Evolutionary conservation across 2,329 filamentous ascomycete genomes (phyloP), one percentile per base, ranked within the genome.

Genomic region (Colletotrichum limetticola): DNA sequence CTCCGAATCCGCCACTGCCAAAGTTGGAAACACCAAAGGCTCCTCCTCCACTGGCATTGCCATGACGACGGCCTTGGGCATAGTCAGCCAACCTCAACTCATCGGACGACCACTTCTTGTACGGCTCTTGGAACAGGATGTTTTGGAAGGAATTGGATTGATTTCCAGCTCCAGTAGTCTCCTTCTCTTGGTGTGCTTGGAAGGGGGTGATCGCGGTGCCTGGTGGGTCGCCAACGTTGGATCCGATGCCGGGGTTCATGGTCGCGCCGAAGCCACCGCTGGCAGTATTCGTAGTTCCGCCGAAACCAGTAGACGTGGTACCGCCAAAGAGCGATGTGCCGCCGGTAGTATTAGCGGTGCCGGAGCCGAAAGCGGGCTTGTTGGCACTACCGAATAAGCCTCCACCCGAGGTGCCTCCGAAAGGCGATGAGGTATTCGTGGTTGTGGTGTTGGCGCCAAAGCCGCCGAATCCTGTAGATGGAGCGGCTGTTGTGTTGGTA

Each of bases 61-160:
- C 97, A 80, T 90, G 94, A 66, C 93, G 92, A 72, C 95, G 91
- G 63, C 95, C 95, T 82, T 95, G 93, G 72, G 92, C 90, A 81
- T 99, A 99, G 82, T 99, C 97, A 58, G 91, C 94, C 74, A 97
- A 83, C 79, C 94, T 89, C 66, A 97, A 84, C 82, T 97, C 93
- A 78, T 94, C 97, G n/a, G 94, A 90, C 11, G 96, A 98, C 86
- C 93, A 98, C 81, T 97, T 97, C 82, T 92, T 92, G 85, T 96
- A 97, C 1, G 93, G 90, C 28, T 92, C 91, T 83, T 93, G 92
- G 81, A 96, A 95, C 26, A 92, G 85, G 69, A 97, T 91, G 77
- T 91, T 96, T 82, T 97, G 94, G 82, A 93, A 97, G 4, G 92
- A 88, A 78, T 93, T 90, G 76, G 85, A 76, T 78, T 88, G 79